Evolutionary conservation across 1,284 basidiomycete species (phyloP), one percentile per base, ranked within the genome.

Genomic region (Athelia psychrophila): DNA sequence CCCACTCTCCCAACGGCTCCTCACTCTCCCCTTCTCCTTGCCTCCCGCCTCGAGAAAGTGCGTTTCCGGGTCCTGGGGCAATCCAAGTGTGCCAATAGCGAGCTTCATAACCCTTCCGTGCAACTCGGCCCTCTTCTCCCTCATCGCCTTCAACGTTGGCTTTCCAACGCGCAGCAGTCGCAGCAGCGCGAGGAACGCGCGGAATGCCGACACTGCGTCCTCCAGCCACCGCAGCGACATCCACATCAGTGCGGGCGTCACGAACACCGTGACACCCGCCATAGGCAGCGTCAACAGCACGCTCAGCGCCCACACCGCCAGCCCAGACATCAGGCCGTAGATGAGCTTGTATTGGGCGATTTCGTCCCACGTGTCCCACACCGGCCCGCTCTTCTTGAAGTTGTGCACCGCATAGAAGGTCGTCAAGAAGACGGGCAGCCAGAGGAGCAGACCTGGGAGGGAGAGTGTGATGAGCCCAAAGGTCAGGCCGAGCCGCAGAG

Each of bases 321-420:
- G 55, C 2, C 88, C 89, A 1, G 88, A 85, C 10, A 83, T 62
- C 27, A 94, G 75, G 6, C 91, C 92, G 60, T 89, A 91, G 24
- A 88, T 80, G 48, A 94, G 83, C 66, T 94, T 94, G 64, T 91
- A 90, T 64, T 94, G 91, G 3, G 91, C 90, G 57, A 94, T 90
- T 67, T 93, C 89, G 61, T 92, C 90, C 76, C 80, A 91, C 0
- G 88, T 91, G 60, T 92, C 86, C 73, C 85, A 88, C 30, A 87
- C 77, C 0, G 89, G 89, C 0, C 90, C 89, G 0, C 79, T 85
- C 66, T 84, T 86, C 68, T 86, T 84, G 76, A 87, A 85, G 56
- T 84, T 82, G 60, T 77, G 78, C 25, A 86, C 81, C 12, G 80
- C 81, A 61, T 81, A 77, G 59, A 83, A 78, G 12, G 88, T 81